phyloP scores from a whole-genome alignment of 257 asterid species.

The Paraleonurus japonicus region DNA sequence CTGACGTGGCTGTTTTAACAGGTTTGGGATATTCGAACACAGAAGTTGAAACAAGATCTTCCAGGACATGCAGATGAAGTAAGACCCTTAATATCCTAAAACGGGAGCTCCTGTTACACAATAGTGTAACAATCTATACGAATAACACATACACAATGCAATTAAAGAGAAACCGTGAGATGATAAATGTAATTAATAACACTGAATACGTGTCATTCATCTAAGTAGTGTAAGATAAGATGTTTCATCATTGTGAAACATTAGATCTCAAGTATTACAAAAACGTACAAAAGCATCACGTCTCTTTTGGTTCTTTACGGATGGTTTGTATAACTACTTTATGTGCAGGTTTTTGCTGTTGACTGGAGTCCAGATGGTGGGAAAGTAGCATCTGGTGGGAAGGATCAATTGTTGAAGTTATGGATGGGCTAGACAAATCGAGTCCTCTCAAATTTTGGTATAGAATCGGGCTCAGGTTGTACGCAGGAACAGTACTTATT shows the following conservation, averaged over 20 bases:
- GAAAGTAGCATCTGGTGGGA: slow-evolving; percentile 98
- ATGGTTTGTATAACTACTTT: not conserved
- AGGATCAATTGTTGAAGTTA: slow-evolving; percentile 77
- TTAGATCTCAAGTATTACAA: no score
- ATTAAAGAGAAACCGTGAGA: no score
- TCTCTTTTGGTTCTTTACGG: no score
- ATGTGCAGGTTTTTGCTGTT: slow-evolving; percentile 80
- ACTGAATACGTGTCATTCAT: no score
- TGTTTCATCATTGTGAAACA: no score
- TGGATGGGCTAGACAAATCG: slow-evolving; percentile 84
- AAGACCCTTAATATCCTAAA: slow-evolving; percentile 11
- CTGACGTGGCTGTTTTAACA: slow-evolving; percentile 30
- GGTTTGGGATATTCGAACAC: slow-evolving; percentile 93
- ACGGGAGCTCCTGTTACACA: no score
- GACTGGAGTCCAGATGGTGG: slow-evolving; percentile 99
- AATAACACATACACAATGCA: no score
- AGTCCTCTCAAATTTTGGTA: not conserved
- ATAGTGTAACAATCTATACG: no score
- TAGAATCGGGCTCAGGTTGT: not conserved
- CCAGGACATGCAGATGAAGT: slow-evolving; percentile 99
- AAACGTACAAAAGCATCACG: no score
- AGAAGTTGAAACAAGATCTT: slow-evolving; percentile 91
- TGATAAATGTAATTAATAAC: no score
- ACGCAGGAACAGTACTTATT: not conserved
- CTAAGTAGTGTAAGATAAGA: no score